A percentile compares a stretch with the other conserved stretches of the same genome.
Conservation (phyloP, 129 eudicot species). For the Flaveria ramosissima region DNA sequence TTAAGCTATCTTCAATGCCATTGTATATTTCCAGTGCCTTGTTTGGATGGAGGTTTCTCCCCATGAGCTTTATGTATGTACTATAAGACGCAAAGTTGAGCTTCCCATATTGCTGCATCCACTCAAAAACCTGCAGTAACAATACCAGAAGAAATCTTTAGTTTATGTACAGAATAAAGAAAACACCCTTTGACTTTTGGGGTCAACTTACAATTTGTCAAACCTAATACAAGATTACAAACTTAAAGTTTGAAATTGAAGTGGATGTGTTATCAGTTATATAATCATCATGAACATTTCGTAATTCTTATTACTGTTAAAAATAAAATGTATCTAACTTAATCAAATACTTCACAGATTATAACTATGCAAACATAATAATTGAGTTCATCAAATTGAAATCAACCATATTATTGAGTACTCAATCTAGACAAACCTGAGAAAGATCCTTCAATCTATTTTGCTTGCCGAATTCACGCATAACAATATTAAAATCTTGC, state of each 20-base stretch:
- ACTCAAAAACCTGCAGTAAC: conserved; percentile 71
- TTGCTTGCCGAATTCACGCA: conserved; percentile 73
- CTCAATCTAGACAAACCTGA: conserved; percentile 50
- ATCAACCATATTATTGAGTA: not conserved
- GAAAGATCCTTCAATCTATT: conserved; percentile 70
- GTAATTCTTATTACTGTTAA: not conserved
- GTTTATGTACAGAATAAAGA: not conserved
- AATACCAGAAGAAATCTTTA: not conserved
- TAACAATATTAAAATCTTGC: conserved; percentile 64
- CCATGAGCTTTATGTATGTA: conserved; percentile 76
- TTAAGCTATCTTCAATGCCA: conserved; percentile 58
- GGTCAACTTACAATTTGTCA: not conserved
- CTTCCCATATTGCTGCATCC: conserved; percentile 77
- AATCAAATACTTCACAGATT: not conserved
- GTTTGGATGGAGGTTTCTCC: conserved; percentile 56
- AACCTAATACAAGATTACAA: not conserved
- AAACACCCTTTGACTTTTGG: not conserved
- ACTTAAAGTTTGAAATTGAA: not conserved
- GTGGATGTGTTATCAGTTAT: not conserved
- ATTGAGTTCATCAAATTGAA: conserved; percentile 3
- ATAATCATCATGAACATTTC: not conserved
- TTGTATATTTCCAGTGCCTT: conserved; percentile 70
- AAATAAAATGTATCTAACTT: not conserved
- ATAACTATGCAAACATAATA: conserved; percentile 4
- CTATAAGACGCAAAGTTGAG: conserved; percentile 80